These are phyloP conservation scores for Dujonia santamariae DNA, from an alignment of 1,139 yeast species.

Conservation along the genomic window DNA sequence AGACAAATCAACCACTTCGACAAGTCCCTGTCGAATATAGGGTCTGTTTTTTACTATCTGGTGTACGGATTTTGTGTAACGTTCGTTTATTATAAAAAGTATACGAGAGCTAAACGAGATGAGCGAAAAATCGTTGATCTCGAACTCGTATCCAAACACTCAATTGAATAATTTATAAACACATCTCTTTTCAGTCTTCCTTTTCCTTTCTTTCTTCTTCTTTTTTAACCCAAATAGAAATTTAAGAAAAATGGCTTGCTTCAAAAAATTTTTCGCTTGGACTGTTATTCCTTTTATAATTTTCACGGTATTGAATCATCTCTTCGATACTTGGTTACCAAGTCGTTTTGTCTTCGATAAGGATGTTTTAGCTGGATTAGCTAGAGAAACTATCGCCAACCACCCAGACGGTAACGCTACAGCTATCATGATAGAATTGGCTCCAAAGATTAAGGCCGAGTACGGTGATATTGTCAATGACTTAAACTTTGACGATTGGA, in stretches of 20 bases:
- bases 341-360: slow-evolving; percentile 57
- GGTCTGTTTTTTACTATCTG: too few species aligned
- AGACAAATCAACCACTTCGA: too few species aligned
- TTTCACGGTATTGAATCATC: slow-evolving; percentile 34
- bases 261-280: slow-evolving; percentile 5
- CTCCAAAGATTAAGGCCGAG: slow-evolving; percentile 53
- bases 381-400: slow-evolving; percentile 48
- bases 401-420: slow-evolving; percentile 62
- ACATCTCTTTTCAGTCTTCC: too few species aligned
- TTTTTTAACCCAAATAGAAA: not conserved
- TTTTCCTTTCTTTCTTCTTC: too few species aligned
- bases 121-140: too few species aligned
- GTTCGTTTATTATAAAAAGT: too few species aligned
- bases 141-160: too few species aligned
- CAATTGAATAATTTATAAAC: too few species aligned
- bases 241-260: slow-evolving; percentile 1
- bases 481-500: slow-evolving; percentile 79
- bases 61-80: too few species aligned
- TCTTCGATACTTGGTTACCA: slow-evolving; percentile 69
- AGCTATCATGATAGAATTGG: slow-evolving; percentile 58
- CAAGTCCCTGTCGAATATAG: too few species aligned
- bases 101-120: too few species aligned
- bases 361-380: slow-evolving; percentile 43
- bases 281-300: slow-evolving; percentile 20
- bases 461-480: slow-evolving; percentile 69